A percentile compares a stretch with the other conserved stretches of the same genome.
These are phyloP conservation scores for Lepidium campestre DNA, from an alignment of 441 rosid genomes.

Conservation along the genomic window DNA sequence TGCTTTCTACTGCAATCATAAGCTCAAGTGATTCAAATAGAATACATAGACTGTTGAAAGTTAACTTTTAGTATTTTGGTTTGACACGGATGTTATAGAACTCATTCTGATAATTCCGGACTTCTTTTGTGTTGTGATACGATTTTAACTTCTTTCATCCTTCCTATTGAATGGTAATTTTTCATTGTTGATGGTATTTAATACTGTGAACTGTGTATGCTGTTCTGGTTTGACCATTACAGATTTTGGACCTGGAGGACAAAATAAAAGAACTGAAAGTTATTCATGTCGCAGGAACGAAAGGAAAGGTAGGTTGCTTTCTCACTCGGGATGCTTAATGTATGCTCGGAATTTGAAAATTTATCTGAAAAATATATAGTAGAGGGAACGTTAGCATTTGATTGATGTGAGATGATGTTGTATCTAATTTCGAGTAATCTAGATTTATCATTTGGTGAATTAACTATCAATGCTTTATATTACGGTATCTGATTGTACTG, in stretches of 20 bases:
- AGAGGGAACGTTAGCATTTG: background rate
- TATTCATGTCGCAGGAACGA: constrained; percentile 92
- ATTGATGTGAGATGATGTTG: background rate
- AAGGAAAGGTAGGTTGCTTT: constrained; percentile 65
- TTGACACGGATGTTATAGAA: background rate
- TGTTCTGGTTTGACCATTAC: constrained; percentile 17
- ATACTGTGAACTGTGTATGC: background rate
- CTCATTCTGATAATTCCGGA: background rate
- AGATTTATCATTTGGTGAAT: background rate
- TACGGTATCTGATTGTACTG: background rate
- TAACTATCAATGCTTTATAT: background rate
- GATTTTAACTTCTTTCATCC: background rate
- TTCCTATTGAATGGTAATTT: background rate
- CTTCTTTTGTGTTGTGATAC: background rate
- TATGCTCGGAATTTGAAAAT: background rate
- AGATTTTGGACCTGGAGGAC: constrained; percentile 35
- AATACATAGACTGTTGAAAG: background rate
- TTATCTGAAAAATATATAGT: background rate
- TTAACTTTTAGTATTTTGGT: background rate
- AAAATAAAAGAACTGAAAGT: constrained; percentile 36
- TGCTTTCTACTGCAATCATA: background rate
- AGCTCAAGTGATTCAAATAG: background rate
- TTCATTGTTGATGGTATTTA: background rate
- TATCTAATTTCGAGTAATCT: background rate
- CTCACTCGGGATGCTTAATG: background rate